Percentiles rank a stretch among this genome's conserved stretches.
Conservation (phyloP, 495 filamentous ascomycete species). For the Melanomma pulvis-pyrius region DNA sequence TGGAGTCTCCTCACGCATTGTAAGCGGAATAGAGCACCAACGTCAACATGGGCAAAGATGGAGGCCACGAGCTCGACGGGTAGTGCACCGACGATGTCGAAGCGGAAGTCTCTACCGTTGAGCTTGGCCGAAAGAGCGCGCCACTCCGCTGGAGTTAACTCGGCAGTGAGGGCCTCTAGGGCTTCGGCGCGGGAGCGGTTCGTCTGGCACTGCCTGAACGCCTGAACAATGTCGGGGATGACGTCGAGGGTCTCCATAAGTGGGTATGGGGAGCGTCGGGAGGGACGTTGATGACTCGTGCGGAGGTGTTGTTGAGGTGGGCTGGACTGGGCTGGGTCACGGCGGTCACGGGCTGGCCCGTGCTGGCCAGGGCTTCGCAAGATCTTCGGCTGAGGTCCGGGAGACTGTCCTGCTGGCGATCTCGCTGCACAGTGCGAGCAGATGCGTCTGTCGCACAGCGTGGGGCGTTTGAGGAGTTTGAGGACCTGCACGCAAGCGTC, state of each 20-base stretch:
- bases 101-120: slow-evolving; percentile 15
- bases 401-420: too few relatives aligned
- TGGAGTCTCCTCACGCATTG: slow-evolving; percentile 23
- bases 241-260: neutral
- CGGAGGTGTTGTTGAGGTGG: neutral
- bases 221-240: slow-evolving; percentile 1
- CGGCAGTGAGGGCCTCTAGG: slow-evolving; percentile 14
- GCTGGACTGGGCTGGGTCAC: neutral
- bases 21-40: slow-evolving; percentile 16
- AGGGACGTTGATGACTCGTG: neutral
- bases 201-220: slow-evolving; percentile 7
- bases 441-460: slow-evolving; percentile 2
- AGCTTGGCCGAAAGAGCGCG: slow-evolving; percentile 7
- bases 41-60: slow-evolving; percentile 34
- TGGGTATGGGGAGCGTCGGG: neutral
- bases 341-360: neutral
- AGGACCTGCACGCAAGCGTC: slow-evolving; percentile 12
- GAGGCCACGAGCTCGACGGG: slow-evolving; percentile 30
- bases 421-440: too few relatives aligned
- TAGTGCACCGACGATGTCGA: slow-evolving; percentile 30
- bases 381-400: too few relatives aligned
- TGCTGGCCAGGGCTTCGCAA: too few relatives aligned
- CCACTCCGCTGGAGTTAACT: slow-evolving; percentile 26
- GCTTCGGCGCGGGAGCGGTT: slow-evolving; percentile 1
- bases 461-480: slow-evolving; percentile 7